These are phyloP conservation scores for Silene coronaria DNA, from an alignment of 179 eudicot species.

Conservation along the genomic window DNA sequence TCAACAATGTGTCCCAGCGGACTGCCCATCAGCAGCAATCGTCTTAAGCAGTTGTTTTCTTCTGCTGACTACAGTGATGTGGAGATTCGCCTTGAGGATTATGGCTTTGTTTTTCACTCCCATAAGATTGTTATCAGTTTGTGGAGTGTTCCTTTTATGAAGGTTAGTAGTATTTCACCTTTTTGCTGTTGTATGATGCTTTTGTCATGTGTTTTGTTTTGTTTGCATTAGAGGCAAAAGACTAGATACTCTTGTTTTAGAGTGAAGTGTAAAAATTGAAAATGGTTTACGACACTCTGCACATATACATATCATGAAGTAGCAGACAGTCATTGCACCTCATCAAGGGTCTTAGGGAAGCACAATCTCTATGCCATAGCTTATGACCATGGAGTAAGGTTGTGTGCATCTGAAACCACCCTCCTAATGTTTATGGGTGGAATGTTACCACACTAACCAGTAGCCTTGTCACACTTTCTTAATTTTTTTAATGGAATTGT, in stretches of 20 bases:
- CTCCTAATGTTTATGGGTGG: no score
- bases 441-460: no score
- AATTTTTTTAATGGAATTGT: no score
- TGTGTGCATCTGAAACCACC: no score
- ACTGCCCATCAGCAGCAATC: slow-evolving; percentile 48
- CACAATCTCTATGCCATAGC: no score
- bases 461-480: no score
- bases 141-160: slow-evolving; percentile 86
- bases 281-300: not conserved
- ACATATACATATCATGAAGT: not conserved
- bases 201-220: not conserved
- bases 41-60: slow-evolving; percentile 39
- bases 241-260: not conserved
- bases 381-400: no score
- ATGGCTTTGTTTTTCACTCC: slow-evolving; percentile 43
- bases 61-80: slow-evolving; percentile 62
- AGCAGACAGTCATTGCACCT: not conserved
- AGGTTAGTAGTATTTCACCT: slow-evolving; percentile 41
- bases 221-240: not conserved
- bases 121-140: slow-evolving; percentile 75
- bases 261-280: not conserved
- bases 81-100: slow-evolving; percentile 55
- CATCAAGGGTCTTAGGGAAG: not conserved
- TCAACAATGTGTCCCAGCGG: slow-evolving; percentile 50
- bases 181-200: not conserved